Percentiles rank a stretch among this genome's conserved stretches.
phyloP scores from a whole-genome alignment of 192 early-diverging fungal species.

The Coemansia sp. region DNA sequence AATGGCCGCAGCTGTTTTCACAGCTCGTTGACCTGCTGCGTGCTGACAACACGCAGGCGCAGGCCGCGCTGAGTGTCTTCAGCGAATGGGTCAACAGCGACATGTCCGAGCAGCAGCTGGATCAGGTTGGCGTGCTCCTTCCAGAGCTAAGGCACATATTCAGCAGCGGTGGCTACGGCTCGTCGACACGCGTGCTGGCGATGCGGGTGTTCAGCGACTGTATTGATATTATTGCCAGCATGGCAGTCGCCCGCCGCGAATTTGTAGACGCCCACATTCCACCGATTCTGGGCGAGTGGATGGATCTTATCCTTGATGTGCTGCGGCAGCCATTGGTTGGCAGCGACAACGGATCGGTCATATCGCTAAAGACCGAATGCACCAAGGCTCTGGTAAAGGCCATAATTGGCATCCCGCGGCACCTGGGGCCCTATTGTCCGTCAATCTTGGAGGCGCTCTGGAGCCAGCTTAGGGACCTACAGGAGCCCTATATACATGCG shows the following conservation, averaged over 20 bases:
- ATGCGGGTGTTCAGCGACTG: constrained; percentile 80
- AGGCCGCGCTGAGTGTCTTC: constrained; percentile 81
- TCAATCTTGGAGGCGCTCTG: constrained; percentile 33
- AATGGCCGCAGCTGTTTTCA: constrained; percentile 87
- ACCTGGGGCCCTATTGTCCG: constrained; percentile 20
- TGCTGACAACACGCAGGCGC: constrained; percentile 61
- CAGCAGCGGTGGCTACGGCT: constrained; percentile 26
- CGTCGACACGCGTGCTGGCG: constrained; percentile 64
- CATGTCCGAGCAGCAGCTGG: constrained; percentile 82
- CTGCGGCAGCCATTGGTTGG: constrained; percentile 53
- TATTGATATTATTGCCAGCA: constrained; percentile 76
- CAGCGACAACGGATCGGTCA: constrained; percentile 18
- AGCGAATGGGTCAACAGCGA: constrained; percentile 81
- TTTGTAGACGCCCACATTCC: constrained; percentile 65
- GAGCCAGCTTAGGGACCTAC: constrained; percentile 31
- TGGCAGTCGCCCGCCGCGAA: constrained; percentile 72
- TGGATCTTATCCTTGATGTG: constrained; percentile 60
- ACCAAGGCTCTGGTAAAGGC: constrained; percentile 33
- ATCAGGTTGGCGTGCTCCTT: constrained; percentile 73
- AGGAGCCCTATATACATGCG: constrained; percentile 36
- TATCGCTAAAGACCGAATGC: constrained; percentile 46
- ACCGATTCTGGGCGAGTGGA: constrained; percentile 78
- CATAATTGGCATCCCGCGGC: constrained; percentile 22
- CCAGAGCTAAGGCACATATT: constrained; percentile 84
- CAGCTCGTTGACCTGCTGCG: constrained; percentile 65